These are phyloP conservation scores for Pilatotrama ljubarskyi DNA, from an alignment of 768 basidiomycete species.

Conservation along the genomic window DNA sequence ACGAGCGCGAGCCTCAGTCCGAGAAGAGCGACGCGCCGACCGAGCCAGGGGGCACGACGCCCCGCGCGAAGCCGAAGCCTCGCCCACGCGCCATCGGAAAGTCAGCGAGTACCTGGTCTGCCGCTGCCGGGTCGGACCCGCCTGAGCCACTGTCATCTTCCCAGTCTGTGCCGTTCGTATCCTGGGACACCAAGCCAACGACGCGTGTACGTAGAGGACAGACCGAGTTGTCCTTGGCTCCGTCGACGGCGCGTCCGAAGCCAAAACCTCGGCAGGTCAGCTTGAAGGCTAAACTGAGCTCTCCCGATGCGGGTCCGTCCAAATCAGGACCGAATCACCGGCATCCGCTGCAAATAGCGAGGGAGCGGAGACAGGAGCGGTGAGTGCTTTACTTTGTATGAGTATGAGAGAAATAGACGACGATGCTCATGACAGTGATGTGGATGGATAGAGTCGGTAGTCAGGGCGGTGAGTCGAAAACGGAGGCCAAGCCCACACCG, in stretches of 20 bases:
- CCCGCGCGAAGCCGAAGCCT: conserved; percentile 2
- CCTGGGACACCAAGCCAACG: background rate
- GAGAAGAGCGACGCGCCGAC: background rate
- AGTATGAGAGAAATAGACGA: background rate
- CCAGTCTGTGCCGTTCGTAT: too few species aligned
- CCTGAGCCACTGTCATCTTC: background rate
- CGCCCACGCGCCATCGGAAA: background rate
- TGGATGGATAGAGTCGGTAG: background rate
- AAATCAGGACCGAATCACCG: background rate
- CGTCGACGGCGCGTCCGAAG: conserved; percentile 2
- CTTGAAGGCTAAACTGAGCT: background rate
- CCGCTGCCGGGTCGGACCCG: background rate
- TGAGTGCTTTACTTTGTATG: background rate
- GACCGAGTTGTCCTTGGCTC: background rate
- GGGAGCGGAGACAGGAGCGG: conserved; percentile 7
- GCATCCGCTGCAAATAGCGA: conserved; percentile 10
- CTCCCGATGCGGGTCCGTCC: background rate
- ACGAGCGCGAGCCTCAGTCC: background rate
- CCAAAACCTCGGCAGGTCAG: background rate
- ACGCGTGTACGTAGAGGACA: background rate
- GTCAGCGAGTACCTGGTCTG: background rate
- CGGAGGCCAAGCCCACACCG: background rate
- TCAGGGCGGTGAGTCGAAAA: background rate
- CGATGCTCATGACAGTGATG: background rate
- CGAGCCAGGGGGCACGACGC: background rate